Evolutionary conservation across 2,329 filamentous ascomycete species (phyloP).

Genomic region (Xenosphaeropsis pyriputrescens): DNA sequence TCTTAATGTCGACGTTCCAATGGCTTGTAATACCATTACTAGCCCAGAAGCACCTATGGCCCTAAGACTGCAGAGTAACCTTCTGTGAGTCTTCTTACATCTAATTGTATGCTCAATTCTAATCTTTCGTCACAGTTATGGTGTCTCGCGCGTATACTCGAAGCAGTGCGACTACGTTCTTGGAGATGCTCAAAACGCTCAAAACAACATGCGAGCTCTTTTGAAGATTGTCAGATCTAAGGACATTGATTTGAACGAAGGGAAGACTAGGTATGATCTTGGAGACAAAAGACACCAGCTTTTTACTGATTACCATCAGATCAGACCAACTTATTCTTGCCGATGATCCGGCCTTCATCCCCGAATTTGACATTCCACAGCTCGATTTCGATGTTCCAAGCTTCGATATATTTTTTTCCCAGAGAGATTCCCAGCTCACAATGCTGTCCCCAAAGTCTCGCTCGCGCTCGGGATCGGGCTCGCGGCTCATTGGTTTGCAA

Average conservation of each 20-base stretch:
- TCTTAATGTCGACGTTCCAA: slow-evolving; percentile 71
- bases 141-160: slow-evolving; percentile 69
- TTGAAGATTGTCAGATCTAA: slow-evolving; percentile 40
- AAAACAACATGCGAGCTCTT: slow-evolving; percentile 57
- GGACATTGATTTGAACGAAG: slow-evolving; percentile 55
- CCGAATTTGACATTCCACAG: slow-evolving; percentile 45
- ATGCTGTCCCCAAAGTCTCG: no score
- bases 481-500: slow-evolving; percentile 15
- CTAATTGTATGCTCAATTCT: background rate
- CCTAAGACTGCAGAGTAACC: slow-evolving; percentile 73
- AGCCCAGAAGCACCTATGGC: slow-evolving; percentile 78
- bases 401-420: slow-evolving; percentile 1
- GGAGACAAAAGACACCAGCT: no score
- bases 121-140: slow-evolving; percentile 38
- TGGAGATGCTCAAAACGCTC: slow-evolving; percentile 61
- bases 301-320: slow-evolving; percentile 26
- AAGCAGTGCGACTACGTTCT: slow-evolving; percentile 84
- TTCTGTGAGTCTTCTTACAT: slow-evolving; percentile 41
- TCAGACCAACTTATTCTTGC: slow-evolving; percentile 61
- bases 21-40: slow-evolving; percentile 80
- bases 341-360: slow-evolving; percentile 73
- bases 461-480: no score
- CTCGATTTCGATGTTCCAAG: slow-evolving; percentile 35
- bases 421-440: no score
- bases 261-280: slow-evolving; percentile 50